Percentiles rank a stretch among this genome's conserved stretches.
phyloP scores from a whole-genome alignment of 148 eudicot genomes.

The Rhododendron simsii region DNA sequence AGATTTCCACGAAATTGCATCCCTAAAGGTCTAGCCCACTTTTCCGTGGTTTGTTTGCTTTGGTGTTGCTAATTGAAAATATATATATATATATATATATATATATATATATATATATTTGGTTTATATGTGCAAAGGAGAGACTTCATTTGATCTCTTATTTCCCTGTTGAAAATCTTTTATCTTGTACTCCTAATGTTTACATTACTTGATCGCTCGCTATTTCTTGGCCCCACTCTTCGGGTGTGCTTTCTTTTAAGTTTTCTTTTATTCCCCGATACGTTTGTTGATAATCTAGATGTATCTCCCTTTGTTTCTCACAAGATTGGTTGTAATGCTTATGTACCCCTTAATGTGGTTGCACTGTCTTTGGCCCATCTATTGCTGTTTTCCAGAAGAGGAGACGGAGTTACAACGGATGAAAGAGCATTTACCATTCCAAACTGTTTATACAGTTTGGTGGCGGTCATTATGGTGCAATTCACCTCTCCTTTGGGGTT shows the following conservation, averaged over 20 bases:
- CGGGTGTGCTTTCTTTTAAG: not conserved
- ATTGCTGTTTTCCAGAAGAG: not conserved
- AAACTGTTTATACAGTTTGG: not conserved
- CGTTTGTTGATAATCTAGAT: not conserved
- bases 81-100: not conserved
- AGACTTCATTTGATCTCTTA: not conserved
- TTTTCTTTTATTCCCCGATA: not conserved
- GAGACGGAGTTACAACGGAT: not conserved
- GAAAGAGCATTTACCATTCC: not conserved
- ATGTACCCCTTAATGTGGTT: not conserved
- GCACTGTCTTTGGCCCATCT: not conserved
- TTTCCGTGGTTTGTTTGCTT: not conserved
- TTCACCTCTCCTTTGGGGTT: not conserved
- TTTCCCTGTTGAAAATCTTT: not conserved
- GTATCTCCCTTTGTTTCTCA: not conserved
- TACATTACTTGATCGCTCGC: not conserved
- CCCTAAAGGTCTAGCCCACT: not conserved
- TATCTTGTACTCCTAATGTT: not conserved
- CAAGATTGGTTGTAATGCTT: not conserved
- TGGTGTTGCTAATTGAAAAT: not conserved
- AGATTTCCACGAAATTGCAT: not conserved
- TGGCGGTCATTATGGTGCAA: not conserved
- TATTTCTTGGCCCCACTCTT: not conserved
- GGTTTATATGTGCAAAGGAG: not conserved
- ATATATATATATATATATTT: not conserved